Conservation (phyloP, 2,329 filamentous ascomycete species). For the Alternaria incomplexa region DNA sequence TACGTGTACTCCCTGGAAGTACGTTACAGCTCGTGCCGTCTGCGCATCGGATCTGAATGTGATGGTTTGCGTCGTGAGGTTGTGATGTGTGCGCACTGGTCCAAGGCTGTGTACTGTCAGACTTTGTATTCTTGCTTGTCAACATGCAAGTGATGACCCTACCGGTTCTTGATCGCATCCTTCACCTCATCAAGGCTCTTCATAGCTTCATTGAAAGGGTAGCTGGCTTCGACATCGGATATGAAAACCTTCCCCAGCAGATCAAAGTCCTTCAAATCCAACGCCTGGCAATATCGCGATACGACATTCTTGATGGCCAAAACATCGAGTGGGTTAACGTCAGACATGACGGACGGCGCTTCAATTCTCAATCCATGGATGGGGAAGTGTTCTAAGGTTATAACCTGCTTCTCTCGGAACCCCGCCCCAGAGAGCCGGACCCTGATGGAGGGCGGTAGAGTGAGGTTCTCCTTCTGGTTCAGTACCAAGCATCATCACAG, state of each 20-base stretch:
- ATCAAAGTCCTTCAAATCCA: slow-evolving; percentile 51
- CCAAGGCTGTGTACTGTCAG: slow-evolving; percentile 39
- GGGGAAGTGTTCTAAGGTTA: neutral
- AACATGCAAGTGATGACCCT: neutral
- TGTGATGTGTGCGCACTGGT: slow-evolving; percentile 51
- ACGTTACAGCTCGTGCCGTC: slow-evolving; percentile 46
- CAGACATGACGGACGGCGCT: slow-evolving; percentile 11
- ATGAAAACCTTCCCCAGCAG: slow-evolving; percentile 51
- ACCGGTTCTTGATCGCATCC: slow-evolving; percentile 45
- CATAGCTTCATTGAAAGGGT: slow-evolving; percentile 47
- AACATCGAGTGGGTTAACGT: slow-evolving; percentile 31
- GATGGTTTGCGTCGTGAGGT: slow-evolving; percentile 52
- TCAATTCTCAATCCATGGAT: neutral
- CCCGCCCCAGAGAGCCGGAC: slow-evolving; percentile 9
- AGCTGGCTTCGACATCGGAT: slow-evolving; percentile 48
- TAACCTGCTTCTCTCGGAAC: slow-evolving; percentile 10
- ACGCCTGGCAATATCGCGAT: slow-evolving; percentile 52
- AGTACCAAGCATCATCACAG: neutral
- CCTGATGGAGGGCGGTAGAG: neutral
- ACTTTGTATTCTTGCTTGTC: neutral
- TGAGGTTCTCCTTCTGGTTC: neutral
- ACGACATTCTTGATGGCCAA: slow-evolving; percentile 52
- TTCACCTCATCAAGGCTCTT: slow-evolving; percentile 43
- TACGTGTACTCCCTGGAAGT: slow-evolving; percentile 51
- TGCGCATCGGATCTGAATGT: slow-evolving; percentile 35